Evolutionary conservation across 2,329 filamentous ascomycete species (phyloP), one percentile per base, ranked within the genome.

Genomic region (Alternaria infectoria): DNA sequence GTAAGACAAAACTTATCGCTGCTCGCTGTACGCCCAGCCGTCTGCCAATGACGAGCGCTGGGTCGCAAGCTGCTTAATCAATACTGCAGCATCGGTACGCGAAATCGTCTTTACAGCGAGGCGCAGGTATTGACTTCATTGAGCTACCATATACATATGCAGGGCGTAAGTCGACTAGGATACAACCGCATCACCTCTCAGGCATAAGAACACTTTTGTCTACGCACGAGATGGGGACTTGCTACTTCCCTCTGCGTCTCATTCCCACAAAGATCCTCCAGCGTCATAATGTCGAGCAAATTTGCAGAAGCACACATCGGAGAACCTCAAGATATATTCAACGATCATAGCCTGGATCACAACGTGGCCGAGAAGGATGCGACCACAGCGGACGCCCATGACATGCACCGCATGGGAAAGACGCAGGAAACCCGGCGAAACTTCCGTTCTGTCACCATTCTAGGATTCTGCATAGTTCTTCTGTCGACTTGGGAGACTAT

Each of bases 381-480:
- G 3, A 75, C 69, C 4, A 47, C 54, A 10, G 62, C 59, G 21
- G 73, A 75, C 50, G 49, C 23, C 2, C 61, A 49, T 8, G 69
- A 70, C 58, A 74, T 74, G 72, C 19, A 58, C 6, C 67, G 72
- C 4, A 73, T 74, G 71, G 72, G 71, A 10, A 74, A 74, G 46
- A 52, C 46, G 9, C 72, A 74, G 36, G 65, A 73, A 12, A 67
- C 60, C 2, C 67, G 57, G 3, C 66, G 69, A 11, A 70, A 65
- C 19, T 70, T 71, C 23, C 57, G 60, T 10, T 55, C 57, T 12
- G 43, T 68, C 4, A 68, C 69, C 1, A 70, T 71, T 25, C 54
- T 72, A 9, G 68, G 67, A 3, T 71, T 72, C 51, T 69, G 61
- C 9, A 71, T 64, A 59, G 61, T 72, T 6, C 61, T 73, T 6